A percentile compares a stretch with the other conserved stretches of the same genome.
These are phyloP conservation scores for Ophiocordyceps sinensis DNA, from an alignment of 2,329 filamentous ascomycete species.

Conservation along the genomic window DNA sequence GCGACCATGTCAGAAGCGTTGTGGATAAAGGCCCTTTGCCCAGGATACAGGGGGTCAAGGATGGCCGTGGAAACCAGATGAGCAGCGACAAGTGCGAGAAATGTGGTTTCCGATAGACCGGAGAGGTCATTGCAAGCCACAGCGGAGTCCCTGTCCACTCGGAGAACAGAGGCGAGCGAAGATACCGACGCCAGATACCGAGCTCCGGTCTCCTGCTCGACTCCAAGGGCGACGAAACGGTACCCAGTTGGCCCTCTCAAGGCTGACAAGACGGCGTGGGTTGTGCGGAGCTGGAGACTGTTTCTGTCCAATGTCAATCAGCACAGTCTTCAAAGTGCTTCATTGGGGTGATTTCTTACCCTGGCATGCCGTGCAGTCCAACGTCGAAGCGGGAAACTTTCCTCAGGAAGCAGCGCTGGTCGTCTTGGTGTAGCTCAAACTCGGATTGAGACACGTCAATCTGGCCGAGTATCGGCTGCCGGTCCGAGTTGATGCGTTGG, in stretches of 20 bases:
- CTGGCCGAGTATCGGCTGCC: neutral
- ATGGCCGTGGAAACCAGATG: neutral
- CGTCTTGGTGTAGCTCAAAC: neutral
- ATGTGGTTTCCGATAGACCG: neutral
- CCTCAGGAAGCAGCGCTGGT: neutral
- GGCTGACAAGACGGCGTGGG: neutral
- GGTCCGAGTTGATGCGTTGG: neutral
- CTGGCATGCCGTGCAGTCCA: neutral
- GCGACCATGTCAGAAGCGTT: neutral
- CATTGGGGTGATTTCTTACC: too few relatives aligned
- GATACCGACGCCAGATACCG: neutral
- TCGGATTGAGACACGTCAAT: neutral
- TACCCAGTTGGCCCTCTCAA: neutral
- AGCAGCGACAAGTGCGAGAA: neutral
- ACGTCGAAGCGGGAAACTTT: neutral
- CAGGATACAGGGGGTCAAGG: neutral
- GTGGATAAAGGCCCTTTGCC: neutral
- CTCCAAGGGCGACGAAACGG: neutral
- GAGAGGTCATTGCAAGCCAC: neutral
- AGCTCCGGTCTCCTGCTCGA: neutral
- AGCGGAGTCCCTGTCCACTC: neutral
- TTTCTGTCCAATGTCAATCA: neutral
- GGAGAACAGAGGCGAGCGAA: neutral
- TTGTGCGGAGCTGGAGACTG: neutral
- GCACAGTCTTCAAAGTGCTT: too few relatives aligned